Base-by-base conservation (phyloP, 495 filamentous ascomycete genomes). In the Xylaria curta region DNA sequence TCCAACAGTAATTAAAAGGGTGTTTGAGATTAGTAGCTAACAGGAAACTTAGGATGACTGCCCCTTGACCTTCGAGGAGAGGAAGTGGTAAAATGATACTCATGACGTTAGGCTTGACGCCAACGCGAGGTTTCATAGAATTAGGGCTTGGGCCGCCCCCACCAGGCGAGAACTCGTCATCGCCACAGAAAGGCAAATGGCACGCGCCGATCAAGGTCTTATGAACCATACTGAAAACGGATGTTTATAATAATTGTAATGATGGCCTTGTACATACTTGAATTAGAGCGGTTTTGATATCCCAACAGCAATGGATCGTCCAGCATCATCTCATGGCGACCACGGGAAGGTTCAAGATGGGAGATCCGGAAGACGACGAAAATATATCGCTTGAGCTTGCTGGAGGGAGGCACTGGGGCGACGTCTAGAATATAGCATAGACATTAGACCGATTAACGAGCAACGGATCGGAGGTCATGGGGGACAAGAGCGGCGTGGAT, bases 21-120 rank as follows among this genome's bases (percentile, higher is more conserved):
- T 60, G 9, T 49, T 0, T 65, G 42, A 36, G 74, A 68, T 62
- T 19, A 46, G 71, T 75, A 47, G 64, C 71, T 79, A 82, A 83
- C 77, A 79, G 31, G 0, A 46, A 31, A 40, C 33, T 33, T 69
- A 90, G 88, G 89, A 91, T 75, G 89, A 90, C 63, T 92, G 90
- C 79, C 91, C 88, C 6, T 82, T 93, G 75, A 87, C 89, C 0
- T 93, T 93, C 26, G 81, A 80, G 40, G 82, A 83, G 76, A 75
- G 83, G 66, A 82, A 83, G 66, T 84, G 79, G 77, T 83, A 76
- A 71, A 72, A 60, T 56, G 42, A 28, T 64, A 46, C 1, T 60
- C n/a, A 61, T 56, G 13, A 44, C 49, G 17, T 47, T 33, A 44
- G 33, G 49, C 49, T 56, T 42, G 26, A n/a, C 10, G 21, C 4